Base-by-base conservation (phyloP, 2,329 filamentous ascomycete genomes). In the Beauveria sp. region DNA sequence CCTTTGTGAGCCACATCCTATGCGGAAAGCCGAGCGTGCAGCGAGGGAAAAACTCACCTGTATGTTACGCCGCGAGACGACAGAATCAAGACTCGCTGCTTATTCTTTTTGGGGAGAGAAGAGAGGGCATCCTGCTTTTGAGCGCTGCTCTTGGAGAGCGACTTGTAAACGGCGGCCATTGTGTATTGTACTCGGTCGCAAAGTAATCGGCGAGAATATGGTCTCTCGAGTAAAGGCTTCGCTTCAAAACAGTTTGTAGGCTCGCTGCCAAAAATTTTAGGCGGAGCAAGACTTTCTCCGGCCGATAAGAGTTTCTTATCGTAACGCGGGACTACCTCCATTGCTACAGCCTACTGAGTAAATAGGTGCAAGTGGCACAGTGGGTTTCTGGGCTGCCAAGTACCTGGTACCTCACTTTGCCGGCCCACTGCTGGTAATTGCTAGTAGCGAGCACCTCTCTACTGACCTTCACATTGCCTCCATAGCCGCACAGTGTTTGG, bases 1-100 rank as follows among this genome's bases (percentile, higher is more conserved):
- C 3, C 47, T 16, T 20, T 55, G 30, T 8, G 22, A 70, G 66
- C 40, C 22, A 24, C 22, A 14, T 26, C 14, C 58, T 40, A 53
- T 51, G 20, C 18, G 12, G 43, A 16, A 60, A 30, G 42, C 10
- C 38, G 26, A 54, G 56, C 20, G 38, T 30, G 10, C 6, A 46
- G 54, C 26, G 7, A 51, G 18, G 24, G 50, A 61, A 62, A 45
- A 40, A 79, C 63, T 78, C 34, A 92, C 88, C 89, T 84, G 76
- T 90, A 92, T 40, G 93, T 96, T 58, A 98, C 91, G 65, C 95
- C 95, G 78, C 95, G 83, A 26, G 93, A 97, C 28, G 91, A 95
- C 68, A 99, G 81, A 70, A 98, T 93, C 66, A 99, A 80, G 58
- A 98, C 90, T 69, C 92, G 81, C 75, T 88, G 86, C 78, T 85